Base-by-base conservation (phyloP, 2,329 filamentous ascomycete genomes). In the Tolypocladium tropicale region DNA sequence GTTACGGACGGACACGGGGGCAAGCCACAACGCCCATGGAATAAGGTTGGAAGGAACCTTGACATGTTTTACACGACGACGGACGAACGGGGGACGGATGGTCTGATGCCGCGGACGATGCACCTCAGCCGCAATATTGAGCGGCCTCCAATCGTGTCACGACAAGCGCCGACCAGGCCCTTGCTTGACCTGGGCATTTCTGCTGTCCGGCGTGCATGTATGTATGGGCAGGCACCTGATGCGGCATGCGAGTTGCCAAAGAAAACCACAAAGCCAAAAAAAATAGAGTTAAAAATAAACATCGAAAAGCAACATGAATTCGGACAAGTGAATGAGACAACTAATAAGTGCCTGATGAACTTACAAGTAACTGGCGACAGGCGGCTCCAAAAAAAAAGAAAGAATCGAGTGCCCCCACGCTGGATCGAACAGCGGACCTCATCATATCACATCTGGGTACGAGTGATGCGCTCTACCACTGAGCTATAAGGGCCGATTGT, bases 91-190 rank as follows among this genome's bases (percentile, higher is more conserved):
- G 11, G 21, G 9, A 10, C 25, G 39, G 21, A 25, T 28, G 37
- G 36, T 55, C 16, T 32, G 51, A n/a, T n/a, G n/a, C n/a, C 56
- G 25, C 30, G 41, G 34, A 18, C 21, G 52, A 56, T 54, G 56
- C 56, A 46, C 36, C 52, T 58, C 55, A 58, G 56, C 56, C 56
- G 55, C 56, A 56, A 30, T 58, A 52, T 56, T 54, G 46, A 33
- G 0, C 4, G 46, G 11, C 46, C 16, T 7, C 46, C 28, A 32
- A 30, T 48, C 43, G 43, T 28, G 25, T 48, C 25, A 32, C 25
- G 25, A 7, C 14, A 6, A 9, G 18, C 18, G n/a, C n/a, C 14
- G 34, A 12, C 34, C 34, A 36, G 34, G 34, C 4, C 12, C 6
- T 37, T 37, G 36, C 18, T 18, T n/a, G n/a, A n/a, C n/a, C n/a